Percentiles rank a stretch among this genome's conserved stretches.
phyloP scores from a whole-genome alignment of 495 filamentous ascomycete species.

The Daldinia decipiens region DNA sequence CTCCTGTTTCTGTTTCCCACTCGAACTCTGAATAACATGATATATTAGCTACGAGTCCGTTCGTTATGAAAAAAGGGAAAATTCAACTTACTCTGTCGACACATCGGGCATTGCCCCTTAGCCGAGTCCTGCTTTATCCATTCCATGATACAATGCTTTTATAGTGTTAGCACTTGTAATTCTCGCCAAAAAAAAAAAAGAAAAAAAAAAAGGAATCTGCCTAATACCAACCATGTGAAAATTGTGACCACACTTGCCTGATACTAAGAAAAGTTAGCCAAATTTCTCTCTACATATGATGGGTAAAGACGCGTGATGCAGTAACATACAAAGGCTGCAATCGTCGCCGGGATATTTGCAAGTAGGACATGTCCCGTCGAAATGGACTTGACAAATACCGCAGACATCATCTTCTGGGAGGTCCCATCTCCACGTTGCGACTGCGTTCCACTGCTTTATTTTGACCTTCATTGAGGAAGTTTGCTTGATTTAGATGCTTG shows the following conservation, averaged over 20 bases:
- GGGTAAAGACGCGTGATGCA: neutral
- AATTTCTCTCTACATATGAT: neutral
- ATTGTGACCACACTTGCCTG: slow-evolving; percentile 94
- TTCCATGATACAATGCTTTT: slow-evolving; percentile 93
- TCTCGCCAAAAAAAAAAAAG: neutral
- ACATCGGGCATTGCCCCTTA: slow-evolving; percentile 97
- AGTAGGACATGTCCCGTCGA: slow-evolving; percentile 95
- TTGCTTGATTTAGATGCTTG: neutral
- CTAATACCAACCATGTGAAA: slow-evolving; percentile 85
- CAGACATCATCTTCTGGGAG: slow-evolving; percentile 98
- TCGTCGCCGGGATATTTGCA: slow-evolving; percentile 99
- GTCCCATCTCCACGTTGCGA: slow-evolving; percentile 97
- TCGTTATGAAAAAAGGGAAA: neutral
- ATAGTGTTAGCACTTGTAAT: slow-evolving; percentile 35
- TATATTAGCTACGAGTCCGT: slow-evolving; percentile 20
- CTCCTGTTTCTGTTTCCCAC: slow-evolving; percentile 56
- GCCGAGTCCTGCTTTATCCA: slow-evolving; percentile 96
- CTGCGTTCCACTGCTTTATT: slow-evolving; percentile 90
- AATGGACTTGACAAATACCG: slow-evolving; percentile 97
- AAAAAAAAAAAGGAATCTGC: slow-evolving; percentile 4
- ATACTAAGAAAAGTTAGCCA: slow-evolving; percentile 66
- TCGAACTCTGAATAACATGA: slow-evolving; percentile 70
- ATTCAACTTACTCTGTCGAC: slow-evolving; percentile 80
- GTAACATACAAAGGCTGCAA: slow-evolving; percentile 81
- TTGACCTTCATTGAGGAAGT: slow-evolving; percentile 83